phyloP scores from a whole-genome alignment of 2,329 filamentous ascomycete species.

The Curvularia spicifera region DNA sequence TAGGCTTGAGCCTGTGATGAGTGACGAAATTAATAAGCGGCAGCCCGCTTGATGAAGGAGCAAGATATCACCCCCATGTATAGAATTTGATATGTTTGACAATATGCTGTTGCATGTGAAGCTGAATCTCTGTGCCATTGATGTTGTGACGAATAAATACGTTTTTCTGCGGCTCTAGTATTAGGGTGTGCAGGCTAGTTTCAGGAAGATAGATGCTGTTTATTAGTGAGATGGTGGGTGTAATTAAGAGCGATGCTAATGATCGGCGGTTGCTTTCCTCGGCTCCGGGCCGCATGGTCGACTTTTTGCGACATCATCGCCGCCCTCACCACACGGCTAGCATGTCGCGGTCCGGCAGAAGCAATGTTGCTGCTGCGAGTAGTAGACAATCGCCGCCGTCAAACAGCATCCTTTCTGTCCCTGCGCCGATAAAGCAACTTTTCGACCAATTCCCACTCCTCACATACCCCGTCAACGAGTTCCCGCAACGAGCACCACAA shows the following conservation, averaged over 20 bases:
- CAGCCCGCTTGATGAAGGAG: conserved; percentile 23
- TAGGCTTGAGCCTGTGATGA: conserved; percentile 11
- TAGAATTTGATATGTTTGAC: conserved; percentile 32
- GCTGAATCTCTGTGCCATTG: not conserved
- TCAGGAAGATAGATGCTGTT: no score
- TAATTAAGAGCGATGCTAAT: not conserved
- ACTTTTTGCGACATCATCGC: conserved; percentile 31
- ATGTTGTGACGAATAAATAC: not conserved
- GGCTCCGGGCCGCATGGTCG: conserved; percentile 24
- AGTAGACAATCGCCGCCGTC: conserved; percentile 19
- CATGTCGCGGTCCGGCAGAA: conserved; percentile 27
- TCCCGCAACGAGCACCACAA: conserved; percentile 68
- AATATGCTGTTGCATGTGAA: not conserved
- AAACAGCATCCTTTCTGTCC: conserved; percentile 60
- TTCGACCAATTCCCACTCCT: conserved; percentile 85
- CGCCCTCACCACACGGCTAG: conserved; percentile 23
- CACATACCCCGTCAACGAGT: conserved; percentile 75
- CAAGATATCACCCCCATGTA: conserved; percentile 22
- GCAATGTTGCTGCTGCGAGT: conserved; percentile 10
- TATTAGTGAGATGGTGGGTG: not conserved
- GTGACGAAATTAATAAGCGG: conserved; percentile 24
- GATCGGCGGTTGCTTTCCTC: conserved; percentile 24
- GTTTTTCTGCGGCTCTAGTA: not conserved
- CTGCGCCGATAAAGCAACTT: conserved; percentile 76
- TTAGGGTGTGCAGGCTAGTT: no score